Evolutionary conservation across 2,329 filamentous ascomycete species (phyloP), one percentile per base, ranked within the genome.

Genomic region (Sodiomyces alkalinus): DNA sequence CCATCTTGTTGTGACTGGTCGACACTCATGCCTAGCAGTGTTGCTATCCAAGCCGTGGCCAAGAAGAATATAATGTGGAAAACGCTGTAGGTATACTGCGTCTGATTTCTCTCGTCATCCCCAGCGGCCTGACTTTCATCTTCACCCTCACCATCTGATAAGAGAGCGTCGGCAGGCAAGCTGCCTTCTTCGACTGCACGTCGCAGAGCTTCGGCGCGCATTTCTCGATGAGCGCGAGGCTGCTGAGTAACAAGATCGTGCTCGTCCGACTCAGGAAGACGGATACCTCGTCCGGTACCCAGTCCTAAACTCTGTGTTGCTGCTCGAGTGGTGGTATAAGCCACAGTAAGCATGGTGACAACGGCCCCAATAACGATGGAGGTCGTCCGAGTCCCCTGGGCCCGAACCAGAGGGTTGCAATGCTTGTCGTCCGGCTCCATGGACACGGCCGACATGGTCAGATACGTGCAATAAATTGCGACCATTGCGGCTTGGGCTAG

Each of bases 21-120:
- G n/a, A 31, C 71, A 44, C 81, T 80, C 59, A 86, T 80, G 8
- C 63, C 66, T 19, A 98, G 64, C 19, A 98, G 62, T 1, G 86
- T 96, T 3, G 85, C 85, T 4, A 96, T 85, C 90, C 90, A 98
- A 23, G 80, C 79, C 0, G 90, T 96, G 7, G 87, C 86, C 27
- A 98, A 63, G 63, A 96, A 81, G 68, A 98, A 98, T 42, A 98
- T 96, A 49, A 96, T 60, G 55, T 98, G 90, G 67, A 98, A 98
- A 34, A 92, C 68, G 6, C 80, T 69, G 55, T 98, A 98, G 56
- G 80, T 94, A 64, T 98, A 98, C 58, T 96, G 87, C 4, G 87
- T 94, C 33, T 73, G 75, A 34, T 69, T 68, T 43, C 82, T 74
- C 60, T 98, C 90, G 46, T 98, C 90, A 45, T 96, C 87, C 39